Percentiles rank a stretch among this genome's conserved stretches.
Conservation (phyloP, 129 eudicot genomes). For the Helianthus annuus region DNA sequence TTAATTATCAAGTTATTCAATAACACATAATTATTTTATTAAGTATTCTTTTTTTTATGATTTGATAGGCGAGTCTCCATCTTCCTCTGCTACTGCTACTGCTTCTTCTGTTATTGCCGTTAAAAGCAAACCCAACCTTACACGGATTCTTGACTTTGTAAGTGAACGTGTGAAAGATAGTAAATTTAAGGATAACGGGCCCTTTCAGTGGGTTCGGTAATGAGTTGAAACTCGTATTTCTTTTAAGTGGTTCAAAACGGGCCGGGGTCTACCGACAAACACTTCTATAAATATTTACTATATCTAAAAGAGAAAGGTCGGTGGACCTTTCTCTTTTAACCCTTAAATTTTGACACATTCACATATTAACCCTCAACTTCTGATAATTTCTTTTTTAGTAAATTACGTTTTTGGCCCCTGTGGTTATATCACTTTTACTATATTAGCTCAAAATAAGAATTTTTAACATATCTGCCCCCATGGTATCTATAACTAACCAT, state of each 20-base stretch:
- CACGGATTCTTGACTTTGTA: constrained; percentile 69
- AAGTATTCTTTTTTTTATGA: constrained; percentile 3
- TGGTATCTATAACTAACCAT: too few species aligned
- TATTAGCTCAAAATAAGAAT: too few species aligned
- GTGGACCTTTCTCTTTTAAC: background rate
- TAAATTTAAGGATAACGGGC: background rate
- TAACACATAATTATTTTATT: background rate
- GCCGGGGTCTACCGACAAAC: background rate
- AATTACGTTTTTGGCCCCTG: too few species aligned
- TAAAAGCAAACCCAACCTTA: constrained; percentile 55
- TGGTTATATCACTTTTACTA: too few species aligned
- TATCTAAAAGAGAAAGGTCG: too few species aligned
- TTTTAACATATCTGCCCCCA: too few species aligned
- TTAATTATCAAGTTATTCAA: constrained; percentile 1
- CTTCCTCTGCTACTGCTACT: constrained; percentile 88
- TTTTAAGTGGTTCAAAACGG: background rate
- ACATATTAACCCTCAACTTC: too few species aligned
- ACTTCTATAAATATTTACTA: background rate
- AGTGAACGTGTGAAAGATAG: constrained; percentile 24
- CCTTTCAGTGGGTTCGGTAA: background rate
- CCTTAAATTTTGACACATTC: too few species aligned
- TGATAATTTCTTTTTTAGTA: too few species aligned
- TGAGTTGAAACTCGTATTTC: background rate
- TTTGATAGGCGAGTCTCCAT: constrained; percentile 78
- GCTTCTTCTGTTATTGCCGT: constrained; percentile 87